Conservation (phyloP, 1,284 basidiomycete species). For the Moesziomyces sp. region DNA sequence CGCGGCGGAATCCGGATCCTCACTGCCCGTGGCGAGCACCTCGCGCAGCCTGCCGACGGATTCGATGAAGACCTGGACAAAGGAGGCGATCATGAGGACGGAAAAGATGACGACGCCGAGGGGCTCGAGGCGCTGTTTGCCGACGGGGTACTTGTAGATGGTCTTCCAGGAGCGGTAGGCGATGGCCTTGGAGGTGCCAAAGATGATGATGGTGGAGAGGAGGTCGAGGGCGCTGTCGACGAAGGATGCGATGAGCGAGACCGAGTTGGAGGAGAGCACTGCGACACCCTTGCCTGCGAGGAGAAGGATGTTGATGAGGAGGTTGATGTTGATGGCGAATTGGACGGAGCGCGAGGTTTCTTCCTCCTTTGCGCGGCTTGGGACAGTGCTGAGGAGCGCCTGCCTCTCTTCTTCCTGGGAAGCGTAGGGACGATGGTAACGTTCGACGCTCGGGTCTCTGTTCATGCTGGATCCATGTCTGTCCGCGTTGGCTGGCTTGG, state of each 20-base stretch:
- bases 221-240: conserved; percentile 73
- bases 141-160: conserved; percentile 70
- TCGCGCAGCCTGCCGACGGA: conserved; percentile 50
- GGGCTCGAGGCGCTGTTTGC: conserved; percentile 71
- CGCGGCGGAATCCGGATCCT: conserved; percentile 51
- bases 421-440: conserved; percentile 25
- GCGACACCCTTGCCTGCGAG: conserved; percentile 71
- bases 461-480: conserved; percentile 25
- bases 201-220: conserved; percentile 70
- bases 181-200: conserved; percentile 59
- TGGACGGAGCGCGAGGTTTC: conserved; percentile 56
- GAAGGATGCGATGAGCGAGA: conserved; percentile 72
- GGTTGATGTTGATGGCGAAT: conserved; percentile 65
- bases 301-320: conserved; percentile 70
- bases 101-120: conserved; percentile 71
- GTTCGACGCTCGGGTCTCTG: conserved; percentile 26
- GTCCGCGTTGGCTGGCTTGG: not conserved
- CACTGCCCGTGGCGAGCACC: conserved; percentile 59
- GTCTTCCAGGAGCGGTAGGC: conserved; percentile 61
- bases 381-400: conserved; percentile 61
- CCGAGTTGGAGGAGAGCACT: conserved; percentile 72
- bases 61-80: conserved; percentile 64
- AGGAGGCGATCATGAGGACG: conserved; percentile 73
- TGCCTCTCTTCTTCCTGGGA: conserved; percentile 57
- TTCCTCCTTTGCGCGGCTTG: conserved; percentile 57